phyloP scores from a whole-genome alignment of 305 asterid genomes.

The Fraxinus dipetala region DNA sequence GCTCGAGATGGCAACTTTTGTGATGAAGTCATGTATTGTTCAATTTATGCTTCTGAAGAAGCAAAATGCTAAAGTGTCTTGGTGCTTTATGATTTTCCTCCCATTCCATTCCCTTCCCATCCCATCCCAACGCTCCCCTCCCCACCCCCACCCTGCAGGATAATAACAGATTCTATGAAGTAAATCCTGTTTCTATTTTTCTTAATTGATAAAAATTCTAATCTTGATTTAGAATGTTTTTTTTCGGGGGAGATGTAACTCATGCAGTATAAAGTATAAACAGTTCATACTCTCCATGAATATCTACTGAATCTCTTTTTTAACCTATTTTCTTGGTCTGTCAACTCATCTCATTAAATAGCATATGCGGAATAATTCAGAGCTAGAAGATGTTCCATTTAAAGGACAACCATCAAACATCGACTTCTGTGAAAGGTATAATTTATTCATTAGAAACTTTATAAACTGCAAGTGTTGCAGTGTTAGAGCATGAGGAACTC shows the following conservation, averaged over 20 bases:
- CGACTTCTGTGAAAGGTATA: conserved; percentile 44
- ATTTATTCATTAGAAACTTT: conserved; percentile 11
- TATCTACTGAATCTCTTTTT: conserved; percentile 13
- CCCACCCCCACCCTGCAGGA: background rate
- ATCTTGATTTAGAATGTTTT: background rate
- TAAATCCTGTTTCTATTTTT: background rate
- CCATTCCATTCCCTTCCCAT: background rate
- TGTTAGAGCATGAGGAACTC: background rate
- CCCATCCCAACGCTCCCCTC: background rate
- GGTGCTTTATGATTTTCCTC: background rate
- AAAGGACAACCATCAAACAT: conserved; percentile 24
- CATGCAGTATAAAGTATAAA: background rate
- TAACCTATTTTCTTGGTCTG: conserved; percentile 15
- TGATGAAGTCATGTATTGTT: background rate
- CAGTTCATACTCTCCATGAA: background rate
- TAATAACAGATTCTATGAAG: background rate
- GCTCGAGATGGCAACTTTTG: background rate
- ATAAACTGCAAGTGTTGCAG: conserved; percentile 11
- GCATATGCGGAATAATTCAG: conserved; percentile 26
- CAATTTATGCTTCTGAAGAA: background rate
- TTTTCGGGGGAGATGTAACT: background rate
- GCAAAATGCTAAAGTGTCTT: background rate
- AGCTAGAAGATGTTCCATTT: conserved; percentile 27
- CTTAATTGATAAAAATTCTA: background rate
- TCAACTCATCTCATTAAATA: conserved; percentile 28